Conservation (phyloP, 257 asterid species). For the Capsicum baccatum region DNA sequence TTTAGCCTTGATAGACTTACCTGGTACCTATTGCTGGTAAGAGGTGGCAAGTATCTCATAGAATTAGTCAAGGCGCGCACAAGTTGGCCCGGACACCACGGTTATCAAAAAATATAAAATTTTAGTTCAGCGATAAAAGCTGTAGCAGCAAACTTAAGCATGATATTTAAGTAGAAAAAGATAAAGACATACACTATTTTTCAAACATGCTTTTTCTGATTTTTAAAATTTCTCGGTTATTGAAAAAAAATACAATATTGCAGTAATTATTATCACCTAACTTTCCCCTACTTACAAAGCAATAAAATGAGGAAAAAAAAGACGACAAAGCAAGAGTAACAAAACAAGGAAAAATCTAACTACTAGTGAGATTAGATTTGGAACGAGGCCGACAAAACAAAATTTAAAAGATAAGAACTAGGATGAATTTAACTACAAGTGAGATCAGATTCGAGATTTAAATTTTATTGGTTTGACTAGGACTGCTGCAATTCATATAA, state of each 20-base stretch:
- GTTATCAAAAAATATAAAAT: background rate
- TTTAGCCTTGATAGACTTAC: too few species aligned
- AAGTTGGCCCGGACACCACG: too few species aligned
- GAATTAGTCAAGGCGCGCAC: too few species aligned
- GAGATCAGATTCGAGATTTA: background rate
- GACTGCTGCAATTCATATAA: background rate
- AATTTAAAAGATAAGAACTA: background rate
- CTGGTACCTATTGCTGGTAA: too few species aligned
- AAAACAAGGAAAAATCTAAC: too few species aligned
- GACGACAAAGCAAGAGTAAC: background rate
- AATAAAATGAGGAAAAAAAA: background rate
- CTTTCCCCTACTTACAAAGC: background rate
- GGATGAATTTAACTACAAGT: background rate
- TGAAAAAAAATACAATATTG: background rate
- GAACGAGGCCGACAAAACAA: background rate
- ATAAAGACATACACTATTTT: background rate
- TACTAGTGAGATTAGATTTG: background rate
- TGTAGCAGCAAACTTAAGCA: background rate
- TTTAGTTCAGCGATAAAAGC: background rate
- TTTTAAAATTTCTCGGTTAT: too few species aligned
- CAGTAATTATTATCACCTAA: conserved; percentile 4
- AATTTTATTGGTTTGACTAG: too few species aligned
- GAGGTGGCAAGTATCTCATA: too few species aligned
- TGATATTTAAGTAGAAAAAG: background rate
- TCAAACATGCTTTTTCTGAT: background rate